Conservation (phyloP, 345 rosid species). For the Populus alba region DNA sequence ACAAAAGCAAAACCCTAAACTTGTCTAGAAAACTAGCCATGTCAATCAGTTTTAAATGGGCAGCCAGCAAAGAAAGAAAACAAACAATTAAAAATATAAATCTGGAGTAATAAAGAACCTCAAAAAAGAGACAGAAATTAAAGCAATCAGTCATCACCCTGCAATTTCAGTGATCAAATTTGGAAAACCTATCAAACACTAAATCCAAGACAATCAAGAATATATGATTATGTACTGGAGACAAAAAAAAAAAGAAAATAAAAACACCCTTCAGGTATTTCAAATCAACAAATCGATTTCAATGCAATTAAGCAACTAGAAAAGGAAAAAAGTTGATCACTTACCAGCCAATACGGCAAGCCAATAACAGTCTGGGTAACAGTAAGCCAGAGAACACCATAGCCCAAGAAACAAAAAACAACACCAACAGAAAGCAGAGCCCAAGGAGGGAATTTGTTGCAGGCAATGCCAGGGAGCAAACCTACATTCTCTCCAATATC, state of each 20-base stretch:
- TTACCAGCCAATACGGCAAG: constrained; percentile 86
- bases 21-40: background rate
- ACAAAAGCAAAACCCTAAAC: background rate
- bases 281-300: background rate
- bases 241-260: no score
- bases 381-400: constrained; percentile 86
- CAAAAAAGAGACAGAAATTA: background rate
- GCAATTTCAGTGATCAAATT: background rate
- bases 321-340: background rate
- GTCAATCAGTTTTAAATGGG: background rate
- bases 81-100: background rate
- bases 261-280: no score
- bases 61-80: background rate
- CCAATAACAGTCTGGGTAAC: constrained; percentile 51
- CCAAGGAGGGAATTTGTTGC: constrained; percentile 95
- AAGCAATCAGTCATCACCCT: background rate
- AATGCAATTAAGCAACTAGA: background rate
- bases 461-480: constrained; percentile 73
- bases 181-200: background rate
- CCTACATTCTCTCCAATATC: constrained; percentile 92
- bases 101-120: background rate
- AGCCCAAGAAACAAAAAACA: constrained; percentile 71
- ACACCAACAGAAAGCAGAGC: constrained; percentile 64
- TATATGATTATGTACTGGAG: background rate
- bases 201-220: background rate